Evolutionary conservation across 768 basidiomycete species (phyloP), one percentile per base, ranked within the genome.

Genomic region (Lactifluus echinatus): DNA sequence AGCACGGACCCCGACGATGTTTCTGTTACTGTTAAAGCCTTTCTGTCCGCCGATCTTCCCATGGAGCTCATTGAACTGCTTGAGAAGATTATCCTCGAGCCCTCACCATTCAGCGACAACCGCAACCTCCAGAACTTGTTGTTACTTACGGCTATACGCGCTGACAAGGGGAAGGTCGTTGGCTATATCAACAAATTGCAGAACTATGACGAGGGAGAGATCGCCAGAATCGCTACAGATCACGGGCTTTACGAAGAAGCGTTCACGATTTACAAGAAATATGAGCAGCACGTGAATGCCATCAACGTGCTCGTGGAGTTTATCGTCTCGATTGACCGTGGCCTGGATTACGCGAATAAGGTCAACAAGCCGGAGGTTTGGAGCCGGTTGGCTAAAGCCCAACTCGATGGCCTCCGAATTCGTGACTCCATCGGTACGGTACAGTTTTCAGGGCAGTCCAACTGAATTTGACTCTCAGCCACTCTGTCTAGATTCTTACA

Each of bases 261-360:
- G 4, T 79, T 98, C 70, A 89, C 89, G 15, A 93, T 99, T 67
- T 98, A 93, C 80, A 93, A 90, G 79, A 99, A 99, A 75, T 85
- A 97, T 69, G 87, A 94, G 53, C 86, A 96, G 67, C 91, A 96
- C 71, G 92, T 84, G 2, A 84, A 91, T 73, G 96, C 96, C 14
- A 97, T 98, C 74, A 96, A 90, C 65, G 93, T 98, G 36, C 80
- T 99, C 26, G 96, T 99, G 40, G 96, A 99, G 70, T 95, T 98
- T 69, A 91, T 99, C 62, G 95, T 97, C 46, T 93, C 91, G 26
- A 87, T 99, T 61, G 96, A 99, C 67, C 92, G 96, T 67, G 96
- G 93, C 55, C 77, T 92, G 63, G 92, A 96, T 52, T 99, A 90
- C 63, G 96, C 96, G 56, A 89, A 81, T 76, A 98, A 96, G 77